phyloP scores from a whole-genome alignment of 768 basidiomycete species.

The Dendrothele bispora region DNA sequence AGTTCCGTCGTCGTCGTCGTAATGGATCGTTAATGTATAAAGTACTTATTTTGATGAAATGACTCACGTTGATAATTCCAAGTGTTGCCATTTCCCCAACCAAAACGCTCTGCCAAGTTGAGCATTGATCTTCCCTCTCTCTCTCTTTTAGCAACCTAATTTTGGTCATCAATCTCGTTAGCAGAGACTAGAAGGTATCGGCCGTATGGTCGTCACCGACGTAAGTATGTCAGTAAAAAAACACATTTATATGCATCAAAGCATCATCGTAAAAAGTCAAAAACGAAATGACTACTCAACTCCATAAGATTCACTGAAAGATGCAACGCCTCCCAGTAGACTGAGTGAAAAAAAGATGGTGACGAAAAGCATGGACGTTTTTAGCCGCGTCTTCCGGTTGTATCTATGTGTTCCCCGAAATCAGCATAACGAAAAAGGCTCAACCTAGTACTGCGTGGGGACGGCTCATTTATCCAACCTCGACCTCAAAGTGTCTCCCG shows the following conservation, averaged over 20 bases:
- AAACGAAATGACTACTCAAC: constrained; percentile 38
- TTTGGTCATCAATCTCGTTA: constrained; percentile 74
- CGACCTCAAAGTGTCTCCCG: too few species aligned
- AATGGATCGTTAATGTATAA: too few species aligned
- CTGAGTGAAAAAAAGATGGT: constrained; percentile 78
- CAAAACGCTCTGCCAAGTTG: constrained; percentile 70
- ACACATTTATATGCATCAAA: neutral
- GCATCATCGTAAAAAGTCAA: neutral
- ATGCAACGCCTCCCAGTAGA: constrained; percentile 67
- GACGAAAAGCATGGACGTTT: constrained; percentile 73
- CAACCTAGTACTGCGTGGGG: constrained; percentile 47
- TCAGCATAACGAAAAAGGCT: constrained; percentile 73
- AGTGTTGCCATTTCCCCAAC: constrained; percentile 73
- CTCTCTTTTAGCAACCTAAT: constrained; percentile 53
- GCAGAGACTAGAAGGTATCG: constrained; percentile 77
- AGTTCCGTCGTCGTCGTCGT: too few species aligned
- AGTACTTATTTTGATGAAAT: too few species aligned
- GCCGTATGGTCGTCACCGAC: constrained; percentile 40
- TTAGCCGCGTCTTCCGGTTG: constrained; percentile 80
- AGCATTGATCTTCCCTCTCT: constrained; percentile 52
- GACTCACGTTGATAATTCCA: constrained; percentile 36
- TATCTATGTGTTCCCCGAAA: constrained; percentile 65
- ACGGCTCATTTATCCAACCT: constrained; percentile 45
- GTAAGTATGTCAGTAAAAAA: neutral
- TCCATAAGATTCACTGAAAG: constrained; percentile 71